Evolutionary conservation across 73 alveolate species (phyloP).

Genomic region (Tetrahymena thermophila): DNA sequence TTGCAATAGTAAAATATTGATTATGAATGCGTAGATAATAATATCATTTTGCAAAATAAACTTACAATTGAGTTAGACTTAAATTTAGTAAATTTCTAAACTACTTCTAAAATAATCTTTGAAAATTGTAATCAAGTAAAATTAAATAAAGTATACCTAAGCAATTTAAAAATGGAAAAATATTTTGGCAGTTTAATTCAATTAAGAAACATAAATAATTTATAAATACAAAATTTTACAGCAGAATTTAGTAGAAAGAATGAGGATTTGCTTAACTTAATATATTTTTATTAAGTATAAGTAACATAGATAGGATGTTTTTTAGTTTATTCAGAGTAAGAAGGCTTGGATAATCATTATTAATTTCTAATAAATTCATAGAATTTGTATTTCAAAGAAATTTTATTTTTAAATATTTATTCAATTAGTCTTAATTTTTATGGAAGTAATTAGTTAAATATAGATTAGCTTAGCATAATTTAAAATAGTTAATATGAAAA

Average conservation of each 20-base stretch:
- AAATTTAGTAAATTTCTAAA: too few species aligned
- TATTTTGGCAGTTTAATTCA: too few species aligned
- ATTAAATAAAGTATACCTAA: background rate
- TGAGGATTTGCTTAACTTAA: background rate
- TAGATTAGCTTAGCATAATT: background rate
- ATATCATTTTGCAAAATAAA: background rate
- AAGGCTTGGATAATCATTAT: background rate
- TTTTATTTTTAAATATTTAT: too few species aligned
- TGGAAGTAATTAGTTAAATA: background rate
- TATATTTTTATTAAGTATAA: too few species aligned
- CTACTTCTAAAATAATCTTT: background rate
- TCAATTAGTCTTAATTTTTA: background rate
- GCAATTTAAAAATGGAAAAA: too few species aligned
- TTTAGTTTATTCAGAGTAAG: background rate
- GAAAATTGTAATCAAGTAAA: background rate
- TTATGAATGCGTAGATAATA: background rate
- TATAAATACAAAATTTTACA: background rate
- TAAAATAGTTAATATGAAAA: background rate
- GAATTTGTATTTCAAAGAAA: too few species aligned
- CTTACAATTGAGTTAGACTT: background rate
- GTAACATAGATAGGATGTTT: background rate
- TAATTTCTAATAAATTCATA: background rate
- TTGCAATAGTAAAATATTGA: background rate
- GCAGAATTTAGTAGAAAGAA: background rate
- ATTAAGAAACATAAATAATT: background rate